A percentile compares a stretch with the other conserved stretches of the same genome.
phyloP scores from a whole-genome alignment of 2,329 filamentous ascomycete genomes.

The Claviceps fusiformis region DNA sequence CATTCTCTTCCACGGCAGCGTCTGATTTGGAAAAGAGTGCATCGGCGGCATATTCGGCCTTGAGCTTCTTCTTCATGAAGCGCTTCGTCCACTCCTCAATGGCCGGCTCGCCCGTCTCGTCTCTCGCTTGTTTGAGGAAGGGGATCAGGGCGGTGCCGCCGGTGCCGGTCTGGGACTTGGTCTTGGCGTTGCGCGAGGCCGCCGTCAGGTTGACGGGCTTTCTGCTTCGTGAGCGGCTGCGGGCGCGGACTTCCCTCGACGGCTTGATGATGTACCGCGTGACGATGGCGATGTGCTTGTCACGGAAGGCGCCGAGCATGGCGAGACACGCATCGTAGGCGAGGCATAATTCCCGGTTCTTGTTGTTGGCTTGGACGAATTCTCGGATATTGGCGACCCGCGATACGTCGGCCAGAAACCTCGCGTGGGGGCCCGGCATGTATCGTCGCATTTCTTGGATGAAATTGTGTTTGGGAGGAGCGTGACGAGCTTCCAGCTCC shows the following conservation, averaged over 20 bases:
- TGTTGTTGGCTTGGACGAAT: conserved; percentile 53
- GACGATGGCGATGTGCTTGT: conserved; percentile 94
- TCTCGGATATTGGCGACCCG: conserved; percentile 74
- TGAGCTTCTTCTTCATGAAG: conserved; percentile 42
- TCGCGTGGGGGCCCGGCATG: conserved; percentile 87
- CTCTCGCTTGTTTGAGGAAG: conserved; percentile 89
- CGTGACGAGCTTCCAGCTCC: conserved; percentile 31
- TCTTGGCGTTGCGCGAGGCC: conserved; percentile 34
- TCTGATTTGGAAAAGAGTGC: conserved; percentile 44
- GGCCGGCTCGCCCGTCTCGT: conserved; percentile 89
- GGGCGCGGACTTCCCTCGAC: conserved; percentile 57
- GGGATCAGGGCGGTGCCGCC: conserved; percentile 89
- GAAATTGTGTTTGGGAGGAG: conserved; percentile 54
- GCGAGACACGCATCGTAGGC: conserved; percentile 85
- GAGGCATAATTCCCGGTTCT: conserved; percentile 53
- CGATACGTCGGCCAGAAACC: conserved; percentile 72
- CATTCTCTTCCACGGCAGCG: conserved; percentile 25
- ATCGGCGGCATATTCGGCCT: conserved; percentile 35
- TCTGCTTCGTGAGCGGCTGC: conserved; percentile 45
- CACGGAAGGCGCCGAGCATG: conserved; percentile 56
- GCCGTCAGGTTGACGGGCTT: conserved; percentile 48
- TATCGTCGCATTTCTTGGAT: conserved; percentile 94
- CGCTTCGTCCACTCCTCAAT: conserved; percentile 50
- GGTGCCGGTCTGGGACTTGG: conserved; percentile 65
- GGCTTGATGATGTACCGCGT: conserved; percentile 90